Conservation (phyloP, 768 basidiomycete genomes). For the Austroboletus eburneus region DNA sequence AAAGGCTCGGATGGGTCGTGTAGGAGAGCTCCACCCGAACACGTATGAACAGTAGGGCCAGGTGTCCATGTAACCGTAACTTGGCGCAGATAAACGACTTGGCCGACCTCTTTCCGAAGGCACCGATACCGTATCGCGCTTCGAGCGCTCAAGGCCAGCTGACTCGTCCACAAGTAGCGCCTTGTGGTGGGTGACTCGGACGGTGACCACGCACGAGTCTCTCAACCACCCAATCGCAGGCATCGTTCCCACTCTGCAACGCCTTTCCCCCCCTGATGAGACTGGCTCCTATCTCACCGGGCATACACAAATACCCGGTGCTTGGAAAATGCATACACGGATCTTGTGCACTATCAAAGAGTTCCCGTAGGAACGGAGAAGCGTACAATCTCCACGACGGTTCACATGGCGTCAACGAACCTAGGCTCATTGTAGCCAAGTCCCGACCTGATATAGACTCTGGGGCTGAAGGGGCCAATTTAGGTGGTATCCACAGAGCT, state of each 20-base stretch:
- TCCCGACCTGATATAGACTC: neutral
- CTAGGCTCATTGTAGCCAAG: neutral
- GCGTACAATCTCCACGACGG: constrained; percentile 17
- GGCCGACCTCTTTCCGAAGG: no score
- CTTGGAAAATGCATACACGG: constrained; percentile 31
- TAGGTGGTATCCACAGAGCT: no score
- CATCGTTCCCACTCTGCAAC: constrained; percentile 24
- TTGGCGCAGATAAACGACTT: no score
- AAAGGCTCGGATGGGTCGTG: neutral
- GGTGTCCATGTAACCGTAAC: no score
- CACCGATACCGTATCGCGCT: no score
- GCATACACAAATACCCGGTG: constrained; percentile 4
- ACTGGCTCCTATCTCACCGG: constrained; percentile 11
- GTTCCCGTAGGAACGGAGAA: constrained; percentile 1
- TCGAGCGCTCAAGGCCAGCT: no score
- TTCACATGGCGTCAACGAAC: no score
- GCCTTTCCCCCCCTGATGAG: constrained; percentile 12
- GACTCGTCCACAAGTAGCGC: no score
- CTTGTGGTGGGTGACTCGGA: no score
- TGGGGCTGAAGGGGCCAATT: constrained; percentile 25
- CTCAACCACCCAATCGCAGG: neutral
- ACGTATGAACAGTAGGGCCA: neutral
- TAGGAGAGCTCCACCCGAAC: no score
- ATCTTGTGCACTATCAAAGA: constrained; percentile 32
- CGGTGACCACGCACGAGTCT: neutral